phyloP scores from a whole-genome alignment of 192 early-diverging fungal species.

The Coemansia aciculifera region DNA sequence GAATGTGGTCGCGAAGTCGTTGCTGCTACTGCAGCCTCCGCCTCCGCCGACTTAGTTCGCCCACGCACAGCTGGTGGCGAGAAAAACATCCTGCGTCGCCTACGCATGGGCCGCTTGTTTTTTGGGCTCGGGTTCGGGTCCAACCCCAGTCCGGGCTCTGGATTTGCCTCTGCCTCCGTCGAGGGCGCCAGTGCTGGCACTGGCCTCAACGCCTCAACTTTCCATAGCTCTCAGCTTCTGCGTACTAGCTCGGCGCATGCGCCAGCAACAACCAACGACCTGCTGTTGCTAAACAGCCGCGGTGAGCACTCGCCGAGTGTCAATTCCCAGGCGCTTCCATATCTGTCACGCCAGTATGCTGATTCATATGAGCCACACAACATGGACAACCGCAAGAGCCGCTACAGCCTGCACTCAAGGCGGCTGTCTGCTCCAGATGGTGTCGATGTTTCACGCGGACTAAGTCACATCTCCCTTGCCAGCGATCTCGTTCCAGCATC shows the following conservation, averaged over 20 bases:
- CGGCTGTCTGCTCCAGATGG: constrained; percentile 52
- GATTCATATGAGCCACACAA: constrained; percentile 6
- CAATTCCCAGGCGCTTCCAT: constrained; percentile 13
- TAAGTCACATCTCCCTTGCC: constrained; percentile 18
- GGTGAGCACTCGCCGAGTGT: not conserved
- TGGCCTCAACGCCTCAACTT: not conserved
- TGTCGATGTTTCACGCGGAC: constrained; percentile 22
- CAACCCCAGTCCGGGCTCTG: not conserved
- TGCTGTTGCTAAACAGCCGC: not conserved
- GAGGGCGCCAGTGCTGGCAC: constrained; percentile 18
- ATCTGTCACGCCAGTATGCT: not conserved
- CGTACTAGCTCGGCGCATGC: constrained; percentile 43
- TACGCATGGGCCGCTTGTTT: constrained; percentile 50
- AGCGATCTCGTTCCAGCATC: not conserved
- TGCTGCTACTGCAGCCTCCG: not conserved
- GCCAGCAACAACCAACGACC: constrained; percentile 9
- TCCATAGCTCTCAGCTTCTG: constrained; percentile 12
- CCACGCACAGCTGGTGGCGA: constrained; percentile 52
- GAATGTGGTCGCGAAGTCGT: constrained; percentile 4
- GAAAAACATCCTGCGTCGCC: constrained; percentile 39
- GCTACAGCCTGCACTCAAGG: constrained; percentile 40
- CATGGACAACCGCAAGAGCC: constrained; percentile 33
- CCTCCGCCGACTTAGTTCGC: constrained; percentile 15
- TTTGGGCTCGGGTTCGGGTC: constrained; percentile 29
- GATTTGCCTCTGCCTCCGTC: constrained; percentile 5